Conservation (phyloP, 2,329 filamentous ascomycete species). For the Epichloe festucae region DNA sequence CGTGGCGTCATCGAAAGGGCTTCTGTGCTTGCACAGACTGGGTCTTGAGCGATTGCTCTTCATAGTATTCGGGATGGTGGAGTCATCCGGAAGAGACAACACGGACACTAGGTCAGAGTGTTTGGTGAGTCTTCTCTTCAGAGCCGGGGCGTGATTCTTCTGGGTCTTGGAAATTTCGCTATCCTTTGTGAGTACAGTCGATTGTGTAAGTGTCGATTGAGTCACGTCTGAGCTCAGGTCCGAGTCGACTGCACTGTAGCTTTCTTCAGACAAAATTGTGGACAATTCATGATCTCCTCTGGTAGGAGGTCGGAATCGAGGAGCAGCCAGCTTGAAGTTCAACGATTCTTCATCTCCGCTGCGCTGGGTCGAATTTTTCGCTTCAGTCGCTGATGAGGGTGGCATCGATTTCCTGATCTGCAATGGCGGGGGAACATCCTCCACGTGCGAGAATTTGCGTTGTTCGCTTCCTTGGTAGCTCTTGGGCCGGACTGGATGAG, state of each 20-base stretch:
- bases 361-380: background rate
- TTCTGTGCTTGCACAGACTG: constrained; percentile 64
- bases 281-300: constrained; percentile 43
- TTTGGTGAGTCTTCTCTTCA: constrained; percentile 71
- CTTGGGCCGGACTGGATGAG: constrained; percentile 30
- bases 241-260: constrained; percentile 31
- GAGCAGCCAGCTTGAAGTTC: constrained; percentile 17
- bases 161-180: constrained; percentile 15
- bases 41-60: constrained; percentile 63
- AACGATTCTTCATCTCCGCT: background rate
- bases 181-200: constrained; percentile 34
- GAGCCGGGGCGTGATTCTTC: constrained; percentile 33
- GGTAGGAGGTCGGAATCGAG: constrained; percentile 34
- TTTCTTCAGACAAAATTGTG: constrained; percentile 42
- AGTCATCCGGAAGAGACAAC: constrained; percentile 57
- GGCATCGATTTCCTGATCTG: background rate
- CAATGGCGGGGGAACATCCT: constrained; percentile 11
- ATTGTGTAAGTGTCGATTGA: constrained; percentile 40
- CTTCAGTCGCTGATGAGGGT: background rate
- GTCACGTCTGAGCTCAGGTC: constrained; percentile 35
- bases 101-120: constrained; percentile 93
- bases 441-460: constrained; percentile 15
- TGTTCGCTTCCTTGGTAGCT: constrained; percentile 37
- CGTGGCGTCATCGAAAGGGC: constrained; percentile 52
- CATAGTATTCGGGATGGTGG: constrained; percentile 41